These are phyloP conservation scores for Cunninghamia lanceolata DNA, from an alignment of 75 land plant genomes.

Conservation along the genomic window DNA sequence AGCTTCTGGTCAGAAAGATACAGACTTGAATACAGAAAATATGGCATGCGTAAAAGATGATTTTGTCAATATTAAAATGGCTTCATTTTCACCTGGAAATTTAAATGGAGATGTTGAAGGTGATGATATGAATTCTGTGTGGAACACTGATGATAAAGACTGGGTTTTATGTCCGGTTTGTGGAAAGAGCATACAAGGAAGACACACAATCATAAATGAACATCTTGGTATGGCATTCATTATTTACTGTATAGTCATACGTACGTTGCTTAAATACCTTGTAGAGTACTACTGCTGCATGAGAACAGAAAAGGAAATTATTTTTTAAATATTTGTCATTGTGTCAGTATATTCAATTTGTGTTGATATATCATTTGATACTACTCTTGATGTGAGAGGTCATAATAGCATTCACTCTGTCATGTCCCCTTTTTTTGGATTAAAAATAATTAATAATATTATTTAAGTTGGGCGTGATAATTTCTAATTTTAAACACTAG, in stretches of 20 bases:
- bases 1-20: constrained; percentile 5
- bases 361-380: not conserved
- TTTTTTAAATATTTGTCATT: not conserved
- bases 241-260: not conserved
- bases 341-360: not conserved
- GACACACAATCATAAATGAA: constrained; percentile 25
- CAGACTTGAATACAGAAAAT: not conserved
- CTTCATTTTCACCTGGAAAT: not conserved
- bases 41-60: not conserved
- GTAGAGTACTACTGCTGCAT: not conserved
- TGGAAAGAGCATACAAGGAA: constrained; percentile 25
- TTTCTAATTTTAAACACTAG: too few relatives aligned
- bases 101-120: not conserved
- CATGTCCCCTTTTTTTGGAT: too few relatives aligned
- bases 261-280: not conserved
- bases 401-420: not conserved
- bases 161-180: constrained; percentile 56
- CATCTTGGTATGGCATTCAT: constrained; percentile 45
- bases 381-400: not conserved
- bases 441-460: too few relatives aligned
- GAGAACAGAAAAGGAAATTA: not conserved
- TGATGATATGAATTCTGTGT: constrained; percentile 1
- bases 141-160: constrained; percentile 5
- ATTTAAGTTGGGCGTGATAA: too few relatives aligned
- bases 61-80: not conserved